Conservation (phyloP, 2,329 filamentous ascomycete genomes). For the Exophiala sp. region DNA sequence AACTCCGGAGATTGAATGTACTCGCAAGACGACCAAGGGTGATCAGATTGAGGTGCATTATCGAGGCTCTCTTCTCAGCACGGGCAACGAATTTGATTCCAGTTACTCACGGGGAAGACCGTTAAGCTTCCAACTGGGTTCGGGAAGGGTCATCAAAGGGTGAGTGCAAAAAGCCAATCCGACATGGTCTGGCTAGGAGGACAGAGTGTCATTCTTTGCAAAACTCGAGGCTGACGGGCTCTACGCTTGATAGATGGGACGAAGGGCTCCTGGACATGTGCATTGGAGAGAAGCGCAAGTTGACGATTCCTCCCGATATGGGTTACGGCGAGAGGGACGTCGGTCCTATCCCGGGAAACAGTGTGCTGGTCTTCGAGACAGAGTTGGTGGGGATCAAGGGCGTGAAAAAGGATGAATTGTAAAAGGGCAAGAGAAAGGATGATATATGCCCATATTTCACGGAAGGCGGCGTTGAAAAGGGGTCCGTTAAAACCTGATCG, state of each 20-base stretch:
- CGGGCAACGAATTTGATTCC: conserved; percentile 77
- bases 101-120: conserved; percentile 71
- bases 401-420: conserved; percentile 41
- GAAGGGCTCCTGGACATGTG: conserved; percentile 89
- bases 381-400: conserved; percentile 80
- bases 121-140: conserved; percentile 72
- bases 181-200: neutral
- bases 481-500: neutral
- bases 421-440: conserved; percentile 13
- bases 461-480: neutral
- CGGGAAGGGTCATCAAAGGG: conserved; percentile 83
- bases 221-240: conserved; percentile 6
- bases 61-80: conserved; percentile 66
- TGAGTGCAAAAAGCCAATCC: conserved; percentile 39
- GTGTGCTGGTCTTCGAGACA: conserved; percentile 86
- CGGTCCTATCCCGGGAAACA: conserved; percentile 76
- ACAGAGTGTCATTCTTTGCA: neutral
- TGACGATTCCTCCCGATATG: conserved; percentile 82
- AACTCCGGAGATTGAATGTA: conserved; percentile 63
- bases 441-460: neutral
- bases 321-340: conserved; percentile 72
- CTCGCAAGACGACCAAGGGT: conserved; percentile 67
- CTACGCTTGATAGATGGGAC: conserved; percentile 57
- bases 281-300: conserved; percentile 81
- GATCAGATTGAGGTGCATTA: conserved; percentile 86